Base-by-base conservation (phyloP, 306 rosid genomes). In the Ziziphus jujuba region DNA sequence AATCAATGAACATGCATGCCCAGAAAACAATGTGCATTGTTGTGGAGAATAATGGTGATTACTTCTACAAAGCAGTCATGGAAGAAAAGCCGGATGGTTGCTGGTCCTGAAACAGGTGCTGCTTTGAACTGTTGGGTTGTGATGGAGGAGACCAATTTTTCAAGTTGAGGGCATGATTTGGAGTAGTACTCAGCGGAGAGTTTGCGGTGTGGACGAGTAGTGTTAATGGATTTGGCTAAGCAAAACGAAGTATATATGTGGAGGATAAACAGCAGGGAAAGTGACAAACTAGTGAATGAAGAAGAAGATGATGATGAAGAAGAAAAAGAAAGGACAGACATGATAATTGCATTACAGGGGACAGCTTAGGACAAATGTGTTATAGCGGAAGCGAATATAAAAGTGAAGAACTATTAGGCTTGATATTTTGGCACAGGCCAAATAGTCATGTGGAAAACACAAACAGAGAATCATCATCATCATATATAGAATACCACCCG, bases 31-130 rank as follows among this genome's bases (percentile, higher is more conserved):
- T 20, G 50, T 56, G 68, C 57, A 47, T 55, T 57, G 20, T 57
- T 58, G 5, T 38, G 23, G 49, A 59, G 71, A 70, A 61, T 12
- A 33, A 40, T 34, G 45, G 2, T 14, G 31, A 74, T 75, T 84
- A 92, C 98, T 82, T 87, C 91, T 7, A 92, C 95, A 75, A 92
- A 87, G 82, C 98, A 92, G 77, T 92, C 98, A 51, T 92, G 98
- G 82, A 87, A 89, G 81, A 92, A 84, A 20, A 92, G 98, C 23
- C 90, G 90, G 58, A 92, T 86, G 65, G 96, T 92, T 57, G 98
- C 98, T 9, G 98, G 98, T 3, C 75, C 95, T 17, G 98, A 84
- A 69, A 84, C 87, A 0, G 98, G 98, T 44, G 89, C 75, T 58
- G 81, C 81, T 84, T 83, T 87, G 97, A 87, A 92, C 74, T 82